Evolutionary conservation across 2,329 filamentous ascomycete genomes (phyloP).

Genomic region (Ustulina deusta): DNA sequence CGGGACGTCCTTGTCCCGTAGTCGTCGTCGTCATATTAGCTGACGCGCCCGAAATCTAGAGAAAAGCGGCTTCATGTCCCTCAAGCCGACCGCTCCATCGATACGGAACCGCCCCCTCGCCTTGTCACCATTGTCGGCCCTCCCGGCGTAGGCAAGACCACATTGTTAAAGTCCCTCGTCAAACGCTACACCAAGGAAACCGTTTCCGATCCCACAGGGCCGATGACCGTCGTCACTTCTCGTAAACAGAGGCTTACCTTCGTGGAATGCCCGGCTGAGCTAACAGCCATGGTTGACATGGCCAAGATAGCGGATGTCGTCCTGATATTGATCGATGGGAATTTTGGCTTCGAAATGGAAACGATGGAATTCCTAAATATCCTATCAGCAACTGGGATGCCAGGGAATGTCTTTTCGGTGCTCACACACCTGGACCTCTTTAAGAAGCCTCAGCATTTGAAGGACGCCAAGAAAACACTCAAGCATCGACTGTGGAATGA

Average conservation of each 20-base stretch:
- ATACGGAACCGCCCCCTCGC: constrained; percentile 87
- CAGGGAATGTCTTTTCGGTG: constrained; percentile 97
- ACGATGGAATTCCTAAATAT: constrained; percentile 99
- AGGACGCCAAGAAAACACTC: constrained; percentile 93
- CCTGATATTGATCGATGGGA: constrained; percentile 97
- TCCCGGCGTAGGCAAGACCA: constrained; percentile 95
- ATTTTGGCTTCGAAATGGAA: constrained; percentile 99
- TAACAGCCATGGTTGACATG: constrained; percentile 96
- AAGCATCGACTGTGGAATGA: constrained; percentile 98
- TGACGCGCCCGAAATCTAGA: constrained; percentile 67
- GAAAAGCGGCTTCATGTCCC: constrained; percentile 97
- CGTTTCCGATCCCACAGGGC: constrained; percentile 87
- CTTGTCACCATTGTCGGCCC: constrained; percentile 95
- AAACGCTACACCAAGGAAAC: constrained; percentile 81
- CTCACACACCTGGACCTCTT: constrained; percentile 97
- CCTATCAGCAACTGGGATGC: constrained; percentile 94
- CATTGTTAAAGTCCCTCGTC: constrained; percentile 92
- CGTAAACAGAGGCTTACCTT: constrained; percentile 96
- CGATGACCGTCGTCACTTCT: constrained; percentile 94
- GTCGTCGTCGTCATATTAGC: not conserved
- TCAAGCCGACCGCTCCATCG: constrained; percentile 92
- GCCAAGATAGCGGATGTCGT: constrained; percentile 98
- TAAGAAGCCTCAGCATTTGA: constrained; percentile 83
- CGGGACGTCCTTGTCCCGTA: not conserved
- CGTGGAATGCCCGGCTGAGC: constrained; percentile 95